Evolutionary conservation across 306 rosid species (phyloP), one percentile per base, ranked within the genome.

Genomic region (Amphicarpaea edgeworthii): DNA sequence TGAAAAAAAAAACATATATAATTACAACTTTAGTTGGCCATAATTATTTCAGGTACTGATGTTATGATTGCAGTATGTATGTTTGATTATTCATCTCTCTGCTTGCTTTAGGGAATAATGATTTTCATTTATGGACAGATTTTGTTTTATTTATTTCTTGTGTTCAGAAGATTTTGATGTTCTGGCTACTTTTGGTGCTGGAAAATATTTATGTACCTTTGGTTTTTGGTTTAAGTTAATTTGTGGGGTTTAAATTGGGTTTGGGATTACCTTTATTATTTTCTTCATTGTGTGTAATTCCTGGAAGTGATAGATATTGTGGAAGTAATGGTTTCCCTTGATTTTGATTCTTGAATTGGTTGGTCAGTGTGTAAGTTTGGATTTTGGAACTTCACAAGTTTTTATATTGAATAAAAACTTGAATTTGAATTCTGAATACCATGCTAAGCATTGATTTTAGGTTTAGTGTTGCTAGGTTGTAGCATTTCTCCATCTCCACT

Each of bases 281-380:
- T 74, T 74, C 19, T 11, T 49, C 6, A 12, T 21, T 46, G n/a
- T 20, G 21, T 46, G 16, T 47, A 32, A 14, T 49, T 75, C 28
- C 7, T 46, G 24, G 53, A 17, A 59, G 70, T 61, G 21, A 30
- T 47, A 12, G 16, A 61, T 47, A 47, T 4, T 74, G 19, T 43
- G 38, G 24, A 60, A 30, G 14, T 64, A 37, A 37, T 37, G 51
- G 19, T 12, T 51, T 50, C 2, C 11, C 5, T 8, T 7, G 24
- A 42, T 66, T 30, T 68, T 55, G 69, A 67, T 67, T 57, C 59
- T 42, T 47, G 63, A 50, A 49, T 20, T 64, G 73, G 17, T 32
- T 28, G 67, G 14, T 77, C 47, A 54, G 68, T 34, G 6, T 64
- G 26, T 26, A 7, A 26, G 11, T 66, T 54, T 42, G 63, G 64